phyloP scores from a whole-genome alignment of 2,329 filamentous ascomycete species.

The Myotisia sp. region DNA sequence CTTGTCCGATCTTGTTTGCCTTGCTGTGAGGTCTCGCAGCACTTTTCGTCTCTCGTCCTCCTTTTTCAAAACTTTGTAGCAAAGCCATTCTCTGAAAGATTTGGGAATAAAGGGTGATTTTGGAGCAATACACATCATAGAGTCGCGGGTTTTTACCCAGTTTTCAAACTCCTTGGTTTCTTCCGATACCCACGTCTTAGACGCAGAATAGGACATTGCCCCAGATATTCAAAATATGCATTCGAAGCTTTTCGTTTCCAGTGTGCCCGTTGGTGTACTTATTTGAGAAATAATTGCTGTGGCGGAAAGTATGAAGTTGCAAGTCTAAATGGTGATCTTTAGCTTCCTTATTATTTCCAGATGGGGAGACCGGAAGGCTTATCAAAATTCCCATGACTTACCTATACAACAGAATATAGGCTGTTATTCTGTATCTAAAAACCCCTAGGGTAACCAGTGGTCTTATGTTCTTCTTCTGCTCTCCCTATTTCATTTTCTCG shows the following conservation, averaged over 20 bases:
- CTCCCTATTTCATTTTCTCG: too few relatives aligned
- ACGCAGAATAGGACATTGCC: constrained; percentile 16
- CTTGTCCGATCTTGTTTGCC: constrained; percentile 2
- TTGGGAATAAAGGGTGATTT: constrained; percentile 17
- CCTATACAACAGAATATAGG: too few relatives aligned
- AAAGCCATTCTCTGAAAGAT: constrained; percentile 16
- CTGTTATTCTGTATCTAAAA: too few relatives aligned
- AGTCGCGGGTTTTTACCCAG: constrained; percentile 15
- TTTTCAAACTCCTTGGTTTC: constrained; percentile 16
- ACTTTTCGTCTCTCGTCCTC: constrained; percentile 10
- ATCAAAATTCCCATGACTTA: too few relatives aligned
- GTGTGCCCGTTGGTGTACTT: not conserved
- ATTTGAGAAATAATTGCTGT: too few relatives aligned
- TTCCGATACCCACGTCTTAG: constrained; percentile 19
- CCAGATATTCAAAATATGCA: not conserved
- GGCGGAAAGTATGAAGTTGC: too few relatives aligned
- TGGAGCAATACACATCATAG: constrained; percentile 15
- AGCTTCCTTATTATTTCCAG: too few relatives aligned
- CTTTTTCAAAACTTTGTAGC: constrained; percentile 12
- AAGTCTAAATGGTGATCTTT: too few relatives aligned
- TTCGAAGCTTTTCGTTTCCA: not conserved
- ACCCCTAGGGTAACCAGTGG: too few relatives aligned
- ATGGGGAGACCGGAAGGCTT: too few relatives aligned
- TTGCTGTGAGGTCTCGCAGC: not conserved
- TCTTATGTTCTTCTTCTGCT: too few relatives aligned